phyloP scores from a whole-genome alignment of 495 filamentous ascomycete genomes.

The Hyaloscypha finlandica region DNA sequence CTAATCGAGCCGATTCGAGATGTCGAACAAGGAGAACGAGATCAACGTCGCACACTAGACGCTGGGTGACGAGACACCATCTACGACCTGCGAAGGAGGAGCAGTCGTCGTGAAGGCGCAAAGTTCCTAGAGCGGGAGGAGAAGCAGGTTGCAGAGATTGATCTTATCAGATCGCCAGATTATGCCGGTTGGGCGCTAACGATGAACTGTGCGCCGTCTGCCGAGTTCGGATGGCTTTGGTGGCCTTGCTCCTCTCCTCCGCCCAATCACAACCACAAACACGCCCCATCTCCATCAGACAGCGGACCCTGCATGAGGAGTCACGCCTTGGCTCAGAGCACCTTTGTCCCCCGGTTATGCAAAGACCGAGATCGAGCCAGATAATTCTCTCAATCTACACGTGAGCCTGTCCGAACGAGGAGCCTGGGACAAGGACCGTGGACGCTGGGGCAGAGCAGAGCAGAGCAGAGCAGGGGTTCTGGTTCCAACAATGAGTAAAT shows the following conservation, averaged over 20 bases:
- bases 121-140: background rate
- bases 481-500: slow-evolving; percentile 28
- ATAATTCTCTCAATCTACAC: background rate
- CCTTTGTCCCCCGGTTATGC: slow-evolving; percentile 3
- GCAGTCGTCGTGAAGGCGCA: background rate
- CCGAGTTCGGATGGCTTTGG: slow-evolving; percentile 2
- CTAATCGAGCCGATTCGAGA: background rate
- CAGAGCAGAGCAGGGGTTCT: background rate
- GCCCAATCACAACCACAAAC: slow-evolving; percentile 15
- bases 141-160: slow-evolving; percentile 12
- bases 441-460: background rate
- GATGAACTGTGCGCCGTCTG: background rate
- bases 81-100: background rate
- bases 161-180: slow-evolving; percentile 14
- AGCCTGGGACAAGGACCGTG: background rate
- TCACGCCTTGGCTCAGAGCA: slow-evolving; percentile 2
- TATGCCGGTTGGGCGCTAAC: background rate
- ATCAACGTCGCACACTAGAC: background rate
- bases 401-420: background rate
- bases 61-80: background rate
- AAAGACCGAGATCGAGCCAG: background rate
- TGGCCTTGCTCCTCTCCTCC: background rate
- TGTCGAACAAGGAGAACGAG: background rate
- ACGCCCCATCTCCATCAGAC: background rate
- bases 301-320: slow-evolving; percentile 13